phyloP scores from a whole-genome alignment of 2,329 filamentous ascomycete species.

The Penicillium sp. region DNA sequence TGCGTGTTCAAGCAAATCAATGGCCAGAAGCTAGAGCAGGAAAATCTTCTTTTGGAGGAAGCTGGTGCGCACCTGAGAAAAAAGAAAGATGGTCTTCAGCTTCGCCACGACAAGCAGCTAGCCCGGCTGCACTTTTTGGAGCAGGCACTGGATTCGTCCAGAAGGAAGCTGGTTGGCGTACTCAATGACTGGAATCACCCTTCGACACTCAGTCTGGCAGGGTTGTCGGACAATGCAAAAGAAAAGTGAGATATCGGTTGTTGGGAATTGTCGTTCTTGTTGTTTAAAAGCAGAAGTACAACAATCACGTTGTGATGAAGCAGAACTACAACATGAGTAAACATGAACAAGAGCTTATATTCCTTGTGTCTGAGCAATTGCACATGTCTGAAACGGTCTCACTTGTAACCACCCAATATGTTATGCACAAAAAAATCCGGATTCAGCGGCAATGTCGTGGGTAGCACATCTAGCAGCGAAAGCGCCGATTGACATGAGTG shows the following conservation, averaged over 20 bases:
- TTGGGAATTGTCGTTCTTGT: too few relatives aligned
- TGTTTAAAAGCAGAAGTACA: not conserved
- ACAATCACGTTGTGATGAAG: too few relatives aligned
- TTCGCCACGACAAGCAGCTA: slow-evolving; percentile 4
- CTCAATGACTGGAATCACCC: not conserved
- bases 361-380: too few relatives aligned
- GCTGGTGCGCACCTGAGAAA: not conserved
- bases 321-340: too few relatives aligned
- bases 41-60: not conserved
- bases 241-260: too few relatives aligned
- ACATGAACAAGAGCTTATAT: too few relatives aligned
- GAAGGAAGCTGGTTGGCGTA: not conserved
- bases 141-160: slow-evolving; percentile 1
- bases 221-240: too few relatives aligned
- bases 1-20: too few relatives aligned
- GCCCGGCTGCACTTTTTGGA: slow-evolving; percentile 4
- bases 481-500: not conserved
- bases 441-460: not conserved
- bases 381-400: not conserved
- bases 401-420: too few relatives aligned
- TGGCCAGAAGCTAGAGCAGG: not conserved
- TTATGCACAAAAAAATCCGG: not conserved
- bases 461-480: not conserved
- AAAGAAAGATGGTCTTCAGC: not conserved
- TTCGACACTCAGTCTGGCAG: too few relatives aligned